These are phyloP conservation scores for Bryoerythrophyllum caledonicum DNA, from an alignment of 225 moss, liverwort and hornwort species.

Conservation along the genomic window DNA sequence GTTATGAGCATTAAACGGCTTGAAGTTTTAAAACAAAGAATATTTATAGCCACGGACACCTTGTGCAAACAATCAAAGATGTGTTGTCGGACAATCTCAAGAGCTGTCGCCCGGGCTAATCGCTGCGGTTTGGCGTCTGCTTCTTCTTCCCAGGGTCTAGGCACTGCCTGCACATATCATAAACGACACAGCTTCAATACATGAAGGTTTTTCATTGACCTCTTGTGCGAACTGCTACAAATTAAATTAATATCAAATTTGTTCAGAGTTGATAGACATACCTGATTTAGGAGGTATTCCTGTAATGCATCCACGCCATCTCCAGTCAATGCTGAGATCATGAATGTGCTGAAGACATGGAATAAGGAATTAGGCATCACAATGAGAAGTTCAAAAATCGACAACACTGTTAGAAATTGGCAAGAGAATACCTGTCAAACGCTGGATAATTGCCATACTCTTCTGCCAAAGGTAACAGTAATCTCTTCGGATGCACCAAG, in stretches of 20 bases:
- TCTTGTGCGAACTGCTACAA: no score
- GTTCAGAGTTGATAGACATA: constrained; percentile 23
- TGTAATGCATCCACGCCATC: constrained; percentile 84
- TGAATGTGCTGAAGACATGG: constrained; percentile 70
- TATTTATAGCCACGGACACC: no score
- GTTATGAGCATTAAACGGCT: no score
- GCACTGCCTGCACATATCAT: constrained; percentile 68
- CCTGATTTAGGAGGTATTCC: constrained; percentile 82
- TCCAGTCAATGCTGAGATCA: constrained; percentile 87
- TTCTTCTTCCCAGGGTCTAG: constrained; percentile 92
- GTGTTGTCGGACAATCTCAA: constrained; percentile 94
- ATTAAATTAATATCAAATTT: no score
- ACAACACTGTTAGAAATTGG: no score
- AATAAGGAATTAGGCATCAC: no score
- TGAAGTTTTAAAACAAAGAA: no score
- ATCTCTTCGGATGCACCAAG: constrained; percentile 73
- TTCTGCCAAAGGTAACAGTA: constrained; percentile 84
- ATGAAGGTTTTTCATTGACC: no score
- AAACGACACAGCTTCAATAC: no score
- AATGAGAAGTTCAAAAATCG: no score
- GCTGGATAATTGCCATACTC: constrained; percentile 71
- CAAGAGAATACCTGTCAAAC: constrained; percentile 70
- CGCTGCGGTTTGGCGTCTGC: constrained; percentile 66
- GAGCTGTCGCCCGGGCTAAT: constrained; percentile 65
- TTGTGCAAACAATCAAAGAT: constrained; percentile 89